A percentile compares a stretch with the other conserved stretches of the same genome.
phyloP scores from a whole-genome alignment of 495 filamentous ascomycete species.

The Penicillium desertorum region DNA sequence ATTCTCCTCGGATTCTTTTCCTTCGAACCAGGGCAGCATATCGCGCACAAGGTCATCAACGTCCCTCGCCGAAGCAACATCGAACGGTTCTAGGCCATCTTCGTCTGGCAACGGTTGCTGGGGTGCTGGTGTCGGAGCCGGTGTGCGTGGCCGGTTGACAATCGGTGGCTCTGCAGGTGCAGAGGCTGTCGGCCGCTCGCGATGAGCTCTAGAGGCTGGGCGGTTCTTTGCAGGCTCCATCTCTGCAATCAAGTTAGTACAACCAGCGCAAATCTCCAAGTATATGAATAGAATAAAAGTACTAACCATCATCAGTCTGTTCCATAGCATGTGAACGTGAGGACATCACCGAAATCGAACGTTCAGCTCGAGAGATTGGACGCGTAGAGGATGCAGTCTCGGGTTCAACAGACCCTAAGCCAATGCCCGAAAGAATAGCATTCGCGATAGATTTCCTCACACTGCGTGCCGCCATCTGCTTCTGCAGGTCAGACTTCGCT shows the following conservation, averaged over 20 bases:
- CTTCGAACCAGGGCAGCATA: slow-evolving; percentile 82
- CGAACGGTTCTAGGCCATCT: slow-evolving; percentile 72
- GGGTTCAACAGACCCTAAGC: slow-evolving; percentile 39
- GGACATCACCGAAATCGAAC: slow-evolving; percentile 31
- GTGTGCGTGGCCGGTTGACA: slow-evolving; percentile 22
- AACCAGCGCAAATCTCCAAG: not conserved
- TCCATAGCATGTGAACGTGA: slow-evolving; percentile 30
- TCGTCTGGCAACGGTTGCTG: slow-evolving; percentile 32
- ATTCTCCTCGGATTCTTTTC: slow-evolving; percentile 85
- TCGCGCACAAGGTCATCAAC: slow-evolving; percentile 78
- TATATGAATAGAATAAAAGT: not conserved
- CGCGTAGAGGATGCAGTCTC: slow-evolving; percentile 28
- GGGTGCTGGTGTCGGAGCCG: slow-evolving; percentile 13
- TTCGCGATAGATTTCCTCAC: slow-evolving; percentile 81
- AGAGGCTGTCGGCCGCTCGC: slow-evolving; percentile 21
- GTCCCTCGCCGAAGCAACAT: slow-evolving; percentile 77
- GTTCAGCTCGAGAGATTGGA: slow-evolving; percentile 49
- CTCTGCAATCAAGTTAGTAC: slow-evolving; percentile 15
- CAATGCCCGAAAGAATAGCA: slow-evolving; percentile 72
- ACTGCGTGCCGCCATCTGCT: slow-evolving; percentile 71
- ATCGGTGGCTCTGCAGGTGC: slow-evolving; percentile 16
- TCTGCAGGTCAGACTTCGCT: slow-evolving; percentile 86
- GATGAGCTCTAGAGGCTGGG: slow-evolving; percentile 25
- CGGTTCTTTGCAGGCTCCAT: slow-evolving; percentile 18
- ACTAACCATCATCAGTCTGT: slow-evolving; percentile 29